These are phyloP conservation scores for Clarireedia sp. DNA, from an alignment of 2,329 filamentous ascomycete genomes.

Conservation along the genomic window DNA sequence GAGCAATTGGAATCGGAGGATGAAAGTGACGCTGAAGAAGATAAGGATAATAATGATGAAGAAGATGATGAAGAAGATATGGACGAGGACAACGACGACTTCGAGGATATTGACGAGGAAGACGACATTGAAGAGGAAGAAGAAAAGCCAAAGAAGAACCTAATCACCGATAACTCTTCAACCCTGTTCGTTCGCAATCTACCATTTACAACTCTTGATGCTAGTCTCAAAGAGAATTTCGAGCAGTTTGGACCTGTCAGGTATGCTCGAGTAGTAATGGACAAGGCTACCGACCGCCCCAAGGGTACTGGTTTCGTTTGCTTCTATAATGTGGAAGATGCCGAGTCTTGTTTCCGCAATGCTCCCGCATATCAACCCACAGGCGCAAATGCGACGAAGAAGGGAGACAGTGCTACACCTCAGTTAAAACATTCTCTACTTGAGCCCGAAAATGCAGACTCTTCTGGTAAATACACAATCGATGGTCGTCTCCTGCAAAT, in stretches of 20 bases:
- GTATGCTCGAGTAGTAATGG: conserved; percentile 87
- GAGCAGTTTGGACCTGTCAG: conserved; percentile 77
- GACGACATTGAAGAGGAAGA: conserved; percentile 31
- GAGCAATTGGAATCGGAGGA: conserved; percentile 32
- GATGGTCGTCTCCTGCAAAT: conserved; percentile 83
- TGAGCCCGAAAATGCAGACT: conserved; percentile 76
- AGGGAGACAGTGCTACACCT: conserved; percentile 27
- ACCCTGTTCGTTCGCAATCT: conserved; percentile 92
- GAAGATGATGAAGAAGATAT: conserved; percentile 31
- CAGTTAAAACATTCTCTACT: conserved; percentile 70
- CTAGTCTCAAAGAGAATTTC: conserved; percentile 78
- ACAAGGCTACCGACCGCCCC: conserved; percentile 75
- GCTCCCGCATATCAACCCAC: conserved; percentile 55
- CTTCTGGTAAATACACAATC: conserved; percentile 78
- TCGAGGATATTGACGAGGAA: conserved; percentile 32
- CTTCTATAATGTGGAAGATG: conserved; percentile 73
- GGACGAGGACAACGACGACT: conserved; percentile 40
- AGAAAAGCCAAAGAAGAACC: conserved; percentile 29
- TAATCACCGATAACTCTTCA: conserved; percentile 55
- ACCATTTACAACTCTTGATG: conserved; percentile 80
- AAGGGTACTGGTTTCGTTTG: conserved; percentile 93
- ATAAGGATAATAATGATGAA: conserved; percentile 25
- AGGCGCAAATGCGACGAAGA: conserved; percentile 29
- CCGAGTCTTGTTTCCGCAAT: conserved; percentile 63
- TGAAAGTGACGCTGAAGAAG: conserved; percentile 29